phyloP scores from a whole-genome alignment of 2,329 filamentous ascomycete species.

The Lachnellula subtilissima region DNA sequence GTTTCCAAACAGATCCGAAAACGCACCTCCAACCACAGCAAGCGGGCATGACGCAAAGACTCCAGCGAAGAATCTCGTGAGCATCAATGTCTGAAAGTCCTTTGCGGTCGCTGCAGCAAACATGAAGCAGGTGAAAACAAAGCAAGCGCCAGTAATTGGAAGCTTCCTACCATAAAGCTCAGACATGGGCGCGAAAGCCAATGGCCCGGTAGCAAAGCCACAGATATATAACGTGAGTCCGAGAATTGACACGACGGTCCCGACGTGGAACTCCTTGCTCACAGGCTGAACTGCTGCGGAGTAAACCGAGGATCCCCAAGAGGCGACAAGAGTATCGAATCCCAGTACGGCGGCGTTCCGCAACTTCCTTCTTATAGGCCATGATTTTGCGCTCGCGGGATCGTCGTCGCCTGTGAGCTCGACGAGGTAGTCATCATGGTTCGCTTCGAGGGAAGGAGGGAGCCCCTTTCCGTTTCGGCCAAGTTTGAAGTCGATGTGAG shows the following conservation, averaged over 20 bases:
- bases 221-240: constrained; percentile 40
- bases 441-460: constrained; percentile 2
- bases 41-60: constrained; percentile 46
- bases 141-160: constrained; percentile 5
- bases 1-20: constrained; percentile 59
- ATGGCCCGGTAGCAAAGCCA: constrained; percentile 25
- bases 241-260: constrained; percentile 36
- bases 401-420: constrained; percentile 7
- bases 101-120: constrained; percentile 49
- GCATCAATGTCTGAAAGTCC: constrained; percentile 48
- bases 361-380: constrained; percentile 4
- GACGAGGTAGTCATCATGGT: constrained; percentile 8
- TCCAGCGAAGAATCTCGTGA: constrained; percentile 50
- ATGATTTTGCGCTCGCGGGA: constrained; percentile 10
- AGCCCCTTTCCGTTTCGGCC: background rate
- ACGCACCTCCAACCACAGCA: constrained; percentile 49
- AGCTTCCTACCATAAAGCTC: constrained; percentile 15
- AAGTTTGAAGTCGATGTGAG: background rate
- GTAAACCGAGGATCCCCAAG: constrained; percentile 14
- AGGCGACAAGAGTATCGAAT: constrained; percentile 7
- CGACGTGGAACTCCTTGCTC: constrained; percentile 35
- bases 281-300: constrained; percentile 36
- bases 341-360: constrained; percentile 3
- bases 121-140: constrained; percentile 46
- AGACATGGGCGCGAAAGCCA: constrained; percentile 12